Percentiles rank a stretch among this genome's conserved stretches.
These are phyloP conservation scores for Ustanciosporium gigantosporum DNA, from an alignment of 1,284 basidiomycete species.

Conservation along the genomic window DNA sequence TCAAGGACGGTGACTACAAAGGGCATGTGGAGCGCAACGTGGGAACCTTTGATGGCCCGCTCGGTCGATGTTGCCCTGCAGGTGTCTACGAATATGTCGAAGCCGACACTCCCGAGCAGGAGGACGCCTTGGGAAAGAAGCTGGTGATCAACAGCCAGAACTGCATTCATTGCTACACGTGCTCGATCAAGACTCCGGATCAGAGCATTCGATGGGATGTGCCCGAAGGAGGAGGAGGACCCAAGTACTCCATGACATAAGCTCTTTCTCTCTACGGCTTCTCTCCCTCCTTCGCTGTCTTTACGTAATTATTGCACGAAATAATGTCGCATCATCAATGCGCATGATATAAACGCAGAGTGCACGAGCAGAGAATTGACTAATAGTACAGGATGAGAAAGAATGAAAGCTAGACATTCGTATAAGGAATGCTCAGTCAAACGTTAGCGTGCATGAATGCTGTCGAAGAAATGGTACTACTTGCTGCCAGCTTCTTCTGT, in stretches of 20 bases:
- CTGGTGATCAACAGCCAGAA: conserved; percentile 92
- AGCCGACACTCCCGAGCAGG: conserved; percentile 66
- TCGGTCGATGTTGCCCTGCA: conserved; percentile 89
- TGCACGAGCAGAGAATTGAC: too few species aligned
- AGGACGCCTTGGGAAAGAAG: conserved; percentile 73
- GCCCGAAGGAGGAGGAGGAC: conserved; percentile 59
- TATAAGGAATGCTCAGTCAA: too few species aligned
- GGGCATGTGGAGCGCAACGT: conserved; percentile 73
- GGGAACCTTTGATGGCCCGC: conserved; percentile 76
- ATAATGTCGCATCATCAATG: too few species aligned
- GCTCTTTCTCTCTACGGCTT: background rate
- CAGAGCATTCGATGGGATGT: conserved; percentile 57
- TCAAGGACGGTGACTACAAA: conserved; percentile 65
- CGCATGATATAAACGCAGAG: too few species aligned
- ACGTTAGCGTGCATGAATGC: too few species aligned
- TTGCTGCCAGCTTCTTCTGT: background rate
- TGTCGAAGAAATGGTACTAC: too few species aligned
- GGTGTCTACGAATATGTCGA: conserved; percentile 96
- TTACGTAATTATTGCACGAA: too few species aligned
- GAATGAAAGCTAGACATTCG: too few species aligned
- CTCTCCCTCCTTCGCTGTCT: background rate
- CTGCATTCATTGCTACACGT: conserved; percentile 61
- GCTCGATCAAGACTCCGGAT: conserved; percentile 58
- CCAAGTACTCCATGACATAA: conserved; percentile 56
- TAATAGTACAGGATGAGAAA: too few species aligned